Base-by-base conservation (phyloP, 352 stramenopile species). In the Pythium coloratum region DNA sequence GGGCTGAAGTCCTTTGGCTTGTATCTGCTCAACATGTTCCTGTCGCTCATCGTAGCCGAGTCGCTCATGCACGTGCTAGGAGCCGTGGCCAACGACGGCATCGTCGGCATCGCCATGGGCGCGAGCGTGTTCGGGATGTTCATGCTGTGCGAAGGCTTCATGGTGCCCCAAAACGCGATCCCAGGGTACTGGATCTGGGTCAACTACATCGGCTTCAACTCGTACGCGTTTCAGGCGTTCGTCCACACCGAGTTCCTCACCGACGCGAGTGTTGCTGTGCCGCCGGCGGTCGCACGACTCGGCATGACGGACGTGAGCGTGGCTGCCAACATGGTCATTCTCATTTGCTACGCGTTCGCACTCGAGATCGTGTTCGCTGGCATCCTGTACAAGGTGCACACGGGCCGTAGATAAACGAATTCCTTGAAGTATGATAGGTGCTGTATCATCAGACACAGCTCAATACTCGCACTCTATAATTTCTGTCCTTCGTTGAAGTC, bases 141-240 rank as follows among this genome's bases (percentile, higher is more conserved):
- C 44, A 95, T 93, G 81, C 80, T 94, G 16, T 91, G 82, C 56
- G 84, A 94, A 67, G 89, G 88, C 18, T 95, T 96, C 72, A 89
- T 96, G 75, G 80, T 94, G 49, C 77, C 83, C 12, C 74, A 68
- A 26, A 42, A 71, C 24, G 59, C 71, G 36, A 95, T 97, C 59
- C 85, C 85, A 1, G 53, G 61, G 33, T 92, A 90, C 73, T 90
- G 88, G 76, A 80, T 77, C 36, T 97, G 89, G 89, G 76, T 76
- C 42, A 91, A 96, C 75, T 94, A 95, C 74, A 66, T 94, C 50
- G 81, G 81, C 2, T 95, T 96, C 73, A 88, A 95, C 75, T 91
- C 87, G 24, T 96, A 95, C 69, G 79, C 76, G 56, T 94, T 96
- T 70, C 73, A 91, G 71, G 73, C 75, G 7, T 92, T 96, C 75